Conservation (phyloP, 768 basidiomycete species). For the Dacryopinax primogenitus region DNA sequence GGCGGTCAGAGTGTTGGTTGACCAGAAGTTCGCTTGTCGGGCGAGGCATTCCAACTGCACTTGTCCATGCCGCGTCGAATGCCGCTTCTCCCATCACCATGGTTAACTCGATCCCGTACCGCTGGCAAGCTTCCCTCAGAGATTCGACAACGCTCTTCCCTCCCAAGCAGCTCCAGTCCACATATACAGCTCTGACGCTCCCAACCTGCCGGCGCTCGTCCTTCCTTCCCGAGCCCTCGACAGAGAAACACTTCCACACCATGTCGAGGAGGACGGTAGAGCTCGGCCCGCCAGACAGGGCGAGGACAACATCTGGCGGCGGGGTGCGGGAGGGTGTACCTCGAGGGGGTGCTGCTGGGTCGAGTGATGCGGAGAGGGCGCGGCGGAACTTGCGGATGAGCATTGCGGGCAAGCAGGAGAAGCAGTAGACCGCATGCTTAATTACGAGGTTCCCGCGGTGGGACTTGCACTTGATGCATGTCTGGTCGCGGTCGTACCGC, state of each 20-base stretch:
- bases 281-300: slow-evolving; percentile 66
- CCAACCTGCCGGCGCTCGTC: slow-evolving; percentile 38
- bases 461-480: slow-evolving; percentile 63
- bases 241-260: slow-evolving; percentile 45
- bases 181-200: slow-evolving; percentile 34
- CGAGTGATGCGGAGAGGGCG: not conserved
- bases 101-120: slow-evolving; percentile 13
- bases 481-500: slow-evolving; percentile 53
- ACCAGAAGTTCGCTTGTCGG: slow-evolving; percentile 11
- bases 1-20: slow-evolving; percentile 27
- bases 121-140: slow-evolving; percentile 3
- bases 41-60: not conserved
- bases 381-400: slow-evolving; percentile 10
- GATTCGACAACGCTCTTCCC: slow-evolving; percentile 5
- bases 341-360: slow-evolving; percentile 4
- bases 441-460: slow-evolving; percentile 55
- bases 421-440: slow-evolving; percentile 66
- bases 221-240: slow-evolving; percentile 40
- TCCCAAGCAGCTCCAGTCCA: slow-evolving; percentile 39
- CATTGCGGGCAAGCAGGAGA: slow-evolving; percentile 8
- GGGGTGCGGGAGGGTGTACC: not conserved
- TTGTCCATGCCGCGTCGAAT: slow-evolving; percentile 35
- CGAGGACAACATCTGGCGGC: slow-evolving; percentile 37
- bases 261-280: slow-evolving; percentile 63
- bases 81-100: slow-evolving; percentile 54